Percentiles rank a stretch among this genome's conserved stretches.
These are phyloP conservation scores for Coniella vitis DNA, from an alignment of 2,329 filamentous ascomycete genomes.

Conservation along the genomic window DNA sequence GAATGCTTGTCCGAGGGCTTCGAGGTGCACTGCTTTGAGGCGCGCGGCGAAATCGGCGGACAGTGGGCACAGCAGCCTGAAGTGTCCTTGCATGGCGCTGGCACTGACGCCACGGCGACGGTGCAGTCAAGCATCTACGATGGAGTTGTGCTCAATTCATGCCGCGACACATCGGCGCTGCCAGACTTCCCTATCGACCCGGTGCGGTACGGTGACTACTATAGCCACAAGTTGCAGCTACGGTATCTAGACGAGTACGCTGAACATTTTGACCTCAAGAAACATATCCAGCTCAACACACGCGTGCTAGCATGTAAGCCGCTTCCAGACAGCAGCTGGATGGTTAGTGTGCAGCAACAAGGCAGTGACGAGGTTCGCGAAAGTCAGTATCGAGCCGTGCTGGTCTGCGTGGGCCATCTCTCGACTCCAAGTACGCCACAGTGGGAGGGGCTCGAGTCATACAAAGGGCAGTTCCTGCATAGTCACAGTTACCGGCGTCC, in stretches of 20 bases:
- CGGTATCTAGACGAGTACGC: constrained; percentile 31
- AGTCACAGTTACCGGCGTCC: constrained; percentile 31
- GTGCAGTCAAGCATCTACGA: constrained; percentile 27
- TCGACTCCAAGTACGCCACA: constrained; percentile 26
- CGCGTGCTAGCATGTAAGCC: constrained; percentile 26
- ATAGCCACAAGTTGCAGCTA: constrained; percentile 28
- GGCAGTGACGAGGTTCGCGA: constrained; percentile 18
- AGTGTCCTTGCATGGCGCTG: constrained; percentile 17
- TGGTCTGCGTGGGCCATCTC: constrained; percentile 28
- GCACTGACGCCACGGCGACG: constrained; percentile 3
- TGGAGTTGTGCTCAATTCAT: constrained; percentile 30
- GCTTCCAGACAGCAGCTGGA: constrained; percentile 24
- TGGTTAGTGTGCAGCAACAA: constrained; percentile 19
- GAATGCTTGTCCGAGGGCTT: constrained; percentile 31
- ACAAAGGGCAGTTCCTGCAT: constrained; percentile 29
- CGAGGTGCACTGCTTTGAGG: constrained; percentile 29
- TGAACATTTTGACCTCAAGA: constrained; percentile 27
- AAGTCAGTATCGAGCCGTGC: constrained; percentile 25
- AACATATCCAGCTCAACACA: constrained; percentile 28
- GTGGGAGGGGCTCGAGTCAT: constrained; percentile 25
- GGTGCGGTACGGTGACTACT: constrained; percentile 29
- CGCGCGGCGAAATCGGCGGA: constrained; percentile 28
- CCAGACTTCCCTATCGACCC: constrained; percentile 34
- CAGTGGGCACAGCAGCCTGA: constrained; percentile 31
- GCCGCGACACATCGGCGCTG: constrained; percentile 30